phyloP scores from a whole-genome alignment of 2,329 filamentous ascomycete genomes.

The Claviceps sp. region DNA sequence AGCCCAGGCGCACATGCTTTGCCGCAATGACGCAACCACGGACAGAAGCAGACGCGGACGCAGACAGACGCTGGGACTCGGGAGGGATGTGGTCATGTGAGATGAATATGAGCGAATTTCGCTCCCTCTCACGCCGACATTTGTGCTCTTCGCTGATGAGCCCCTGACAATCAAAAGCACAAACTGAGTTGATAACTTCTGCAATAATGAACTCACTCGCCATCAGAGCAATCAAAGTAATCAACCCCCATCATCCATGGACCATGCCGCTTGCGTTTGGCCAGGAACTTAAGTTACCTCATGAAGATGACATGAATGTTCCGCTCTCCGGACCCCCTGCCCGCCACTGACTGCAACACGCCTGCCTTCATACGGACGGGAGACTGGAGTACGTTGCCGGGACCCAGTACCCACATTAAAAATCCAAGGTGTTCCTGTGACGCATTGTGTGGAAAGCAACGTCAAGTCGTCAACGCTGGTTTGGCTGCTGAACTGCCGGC shows the following conservation, averaged over 20 bases:
- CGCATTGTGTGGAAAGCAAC: neutral
- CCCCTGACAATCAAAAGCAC: neutral
- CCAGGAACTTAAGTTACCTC: neutral
- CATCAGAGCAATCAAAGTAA: no score
- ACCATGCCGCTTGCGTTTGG: neutral
- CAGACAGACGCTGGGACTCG: neutral
- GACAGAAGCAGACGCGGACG: neutral
- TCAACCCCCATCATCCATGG: neutral
- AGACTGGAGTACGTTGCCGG: neutral
- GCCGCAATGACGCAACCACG: neutral
- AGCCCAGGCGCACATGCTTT: neutral
- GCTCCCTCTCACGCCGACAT: neutral
- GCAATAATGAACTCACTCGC: no score
- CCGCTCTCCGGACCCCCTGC: neutral
- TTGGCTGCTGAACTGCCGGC: neutral
- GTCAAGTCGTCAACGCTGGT: neutral
- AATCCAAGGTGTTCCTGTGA: constrained; percentile 3
- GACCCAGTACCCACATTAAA: neutral
- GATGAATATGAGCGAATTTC: neutral
- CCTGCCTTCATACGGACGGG: neutral
- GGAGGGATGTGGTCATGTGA: neutral
- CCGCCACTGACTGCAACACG: neutral
- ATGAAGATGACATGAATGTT: neutral
- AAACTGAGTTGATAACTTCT: no score
- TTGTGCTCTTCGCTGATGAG: neutral